Percentiles rank a stretch among this genome's conserved stretches.
Conservation (phyloP, 176 grass and related monocot species). For the Aegilops tauschii region DNA sequence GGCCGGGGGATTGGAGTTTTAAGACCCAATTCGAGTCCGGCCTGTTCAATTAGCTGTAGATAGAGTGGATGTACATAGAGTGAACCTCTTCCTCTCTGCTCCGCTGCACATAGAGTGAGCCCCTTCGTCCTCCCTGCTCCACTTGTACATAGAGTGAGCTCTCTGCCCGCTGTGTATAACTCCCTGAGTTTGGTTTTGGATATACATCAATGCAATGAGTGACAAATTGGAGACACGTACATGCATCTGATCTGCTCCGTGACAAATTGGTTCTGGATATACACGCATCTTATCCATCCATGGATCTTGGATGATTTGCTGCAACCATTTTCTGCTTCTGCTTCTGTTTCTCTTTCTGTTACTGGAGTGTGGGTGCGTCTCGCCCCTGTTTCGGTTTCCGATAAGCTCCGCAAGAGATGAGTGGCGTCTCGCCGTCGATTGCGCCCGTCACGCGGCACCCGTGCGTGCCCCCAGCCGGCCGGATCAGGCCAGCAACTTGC, state of each 20-base stretch:
- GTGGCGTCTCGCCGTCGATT: neutral
- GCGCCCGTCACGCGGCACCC: slow-evolving; percentile 22
- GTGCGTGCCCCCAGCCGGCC: neutral
- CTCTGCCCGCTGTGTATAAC: neutral
- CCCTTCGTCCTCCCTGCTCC: no score
- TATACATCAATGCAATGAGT: neutral
- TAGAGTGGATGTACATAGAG: neutral
- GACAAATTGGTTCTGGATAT: neutral
- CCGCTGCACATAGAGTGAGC: no score
- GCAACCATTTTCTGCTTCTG: no score
- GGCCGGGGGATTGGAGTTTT: slow-evolving; percentile 1
- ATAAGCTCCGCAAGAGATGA: neutral
- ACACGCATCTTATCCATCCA: no score
- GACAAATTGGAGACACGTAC: slow-evolving; percentile 2
- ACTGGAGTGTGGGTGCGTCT: no score
- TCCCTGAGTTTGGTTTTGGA: neutral
- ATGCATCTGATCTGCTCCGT: neutral
- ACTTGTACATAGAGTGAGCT: neutral
- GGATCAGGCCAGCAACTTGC: neutral
- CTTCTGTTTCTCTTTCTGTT: neutral
- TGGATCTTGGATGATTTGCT: neutral
- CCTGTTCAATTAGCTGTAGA: neutral
- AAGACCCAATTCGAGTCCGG: neutral
- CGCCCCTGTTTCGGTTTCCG: neutral
- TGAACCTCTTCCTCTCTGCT: neutral